A percentile compares a stretch with the other conserved stretches of the same genome.
Evolutionary conservation across 106 monocot genomes (phyloP).

Genomic region (Agapanthus africanus): DNA sequence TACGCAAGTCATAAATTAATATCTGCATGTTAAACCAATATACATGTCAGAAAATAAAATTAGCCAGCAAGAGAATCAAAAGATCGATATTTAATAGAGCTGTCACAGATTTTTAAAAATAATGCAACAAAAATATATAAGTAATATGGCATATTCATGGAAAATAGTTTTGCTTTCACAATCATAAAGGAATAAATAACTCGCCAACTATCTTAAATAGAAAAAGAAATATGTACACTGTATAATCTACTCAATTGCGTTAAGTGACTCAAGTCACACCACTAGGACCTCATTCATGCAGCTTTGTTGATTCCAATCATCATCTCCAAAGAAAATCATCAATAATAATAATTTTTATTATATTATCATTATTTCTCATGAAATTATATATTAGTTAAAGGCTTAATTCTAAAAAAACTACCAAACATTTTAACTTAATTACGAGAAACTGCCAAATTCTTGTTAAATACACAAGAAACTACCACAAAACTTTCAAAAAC

Average conservation of each 20-base stretch:
- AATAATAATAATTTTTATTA: no score
- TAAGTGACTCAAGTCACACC: neutral
- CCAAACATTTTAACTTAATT: no score
- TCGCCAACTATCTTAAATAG: neutral
- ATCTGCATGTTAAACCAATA: constrained; percentile 39
- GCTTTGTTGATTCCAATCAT: neutral
- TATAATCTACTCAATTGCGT: neutral
- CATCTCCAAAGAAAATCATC: no score
- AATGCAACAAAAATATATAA: neutral
- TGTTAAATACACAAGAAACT: no score
- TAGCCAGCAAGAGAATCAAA: neutral
- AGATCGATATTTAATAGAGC: neutral
- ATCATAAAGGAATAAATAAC: neutral
- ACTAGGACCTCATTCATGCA: neutral
- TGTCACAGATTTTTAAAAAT: neutral
- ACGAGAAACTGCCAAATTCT: no score
- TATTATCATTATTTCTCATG: no score
- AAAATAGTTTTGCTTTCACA: neutral
- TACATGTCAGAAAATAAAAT: neutral
- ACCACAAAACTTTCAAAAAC: no score
- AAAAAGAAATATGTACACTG: neutral
- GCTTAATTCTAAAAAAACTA: no score
- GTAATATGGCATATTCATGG: neutral
- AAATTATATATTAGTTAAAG: no score
- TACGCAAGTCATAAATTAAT: constrained; percentile 83